phyloP scores from a whole-genome alignment of 208 protist genomes.

The Leishmania amazonensis region DNA sequence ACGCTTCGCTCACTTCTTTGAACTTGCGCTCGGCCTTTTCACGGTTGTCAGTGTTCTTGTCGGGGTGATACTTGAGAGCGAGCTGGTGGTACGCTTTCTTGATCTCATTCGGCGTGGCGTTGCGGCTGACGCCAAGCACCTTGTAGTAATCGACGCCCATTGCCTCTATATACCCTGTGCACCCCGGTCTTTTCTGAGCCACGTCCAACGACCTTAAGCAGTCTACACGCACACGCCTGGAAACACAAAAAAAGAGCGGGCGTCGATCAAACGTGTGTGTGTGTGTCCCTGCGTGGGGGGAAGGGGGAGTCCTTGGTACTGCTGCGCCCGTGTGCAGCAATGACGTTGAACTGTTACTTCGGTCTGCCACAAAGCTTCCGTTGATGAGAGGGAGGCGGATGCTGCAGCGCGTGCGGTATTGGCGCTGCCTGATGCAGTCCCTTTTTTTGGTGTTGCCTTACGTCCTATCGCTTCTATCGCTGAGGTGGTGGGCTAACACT shows the following conservation, averaged over 20 bases:
- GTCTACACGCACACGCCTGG: not conserved
- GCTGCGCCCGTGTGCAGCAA: not conserved
- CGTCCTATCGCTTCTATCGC: not conserved
- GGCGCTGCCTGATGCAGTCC: not conserved
- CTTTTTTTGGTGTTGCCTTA: not conserved
- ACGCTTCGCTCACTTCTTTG: conserved; percentile 96
- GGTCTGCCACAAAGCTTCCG: not conserved
- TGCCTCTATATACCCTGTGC: not conserved
- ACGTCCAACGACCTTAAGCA: not conserved
- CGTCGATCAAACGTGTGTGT: not conserved
- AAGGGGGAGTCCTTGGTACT: not conserved
- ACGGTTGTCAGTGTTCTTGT: conserved; percentile 90
- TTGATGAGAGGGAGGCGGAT: not conserved
- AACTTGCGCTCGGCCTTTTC: conserved; percentile 91
- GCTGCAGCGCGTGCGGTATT: not conserved
- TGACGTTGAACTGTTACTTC: not conserved
- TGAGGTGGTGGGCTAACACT: not conserved
- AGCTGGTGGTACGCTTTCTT: conserved; percentile 93
- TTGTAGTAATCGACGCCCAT: conserved; percentile 93
- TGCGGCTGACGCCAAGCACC: conserved; percentile 65
- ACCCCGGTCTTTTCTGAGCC: not conserved
- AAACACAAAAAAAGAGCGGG: not conserved
- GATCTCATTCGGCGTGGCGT: conserved; percentile 82
- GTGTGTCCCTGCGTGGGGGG: not conserved
- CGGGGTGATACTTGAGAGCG: conserved; percentile 93